A percentile compares a stretch with the other conserved stretches of the same genome.
Conservation (phyloP, 306 rosid genomes). For the Lupinus albus region DNA sequence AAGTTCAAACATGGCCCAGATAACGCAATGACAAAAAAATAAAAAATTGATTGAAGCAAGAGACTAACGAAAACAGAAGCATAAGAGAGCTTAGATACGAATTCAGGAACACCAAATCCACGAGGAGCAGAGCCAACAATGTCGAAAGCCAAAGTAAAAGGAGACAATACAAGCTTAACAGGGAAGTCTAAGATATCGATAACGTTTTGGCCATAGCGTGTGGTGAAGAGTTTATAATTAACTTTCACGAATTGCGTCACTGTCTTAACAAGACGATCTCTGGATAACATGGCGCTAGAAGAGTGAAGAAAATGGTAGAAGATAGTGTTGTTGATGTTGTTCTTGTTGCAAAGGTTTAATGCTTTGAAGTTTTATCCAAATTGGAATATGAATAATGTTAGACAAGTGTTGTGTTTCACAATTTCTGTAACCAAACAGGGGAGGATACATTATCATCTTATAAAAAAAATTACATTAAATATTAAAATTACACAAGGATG, state of each 20-base stretch:
- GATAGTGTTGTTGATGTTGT: background rate
- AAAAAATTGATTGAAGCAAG: background rate
- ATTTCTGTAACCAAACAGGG: too few relatives aligned
- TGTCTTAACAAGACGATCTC: constrained; percentile 51
- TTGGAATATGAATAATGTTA: background rate
- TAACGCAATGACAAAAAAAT: constrained; percentile 16
- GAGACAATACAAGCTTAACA: constrained; percentile 70
- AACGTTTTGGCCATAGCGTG: constrained; percentile 68
- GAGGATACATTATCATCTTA: too few relatives aligned
- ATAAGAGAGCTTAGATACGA: constrained; percentile 83
- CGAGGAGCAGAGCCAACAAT: constrained; percentile 92
- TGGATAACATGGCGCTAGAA: constrained; percentile 52
- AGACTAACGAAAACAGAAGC: constrained; percentile 80
- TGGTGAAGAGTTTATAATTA: constrained; percentile 59
- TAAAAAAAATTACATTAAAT: too few relatives aligned
- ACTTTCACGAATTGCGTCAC: constrained; percentile 55
- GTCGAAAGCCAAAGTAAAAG: constrained; percentile 76
- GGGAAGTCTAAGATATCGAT: constrained; percentile 77
- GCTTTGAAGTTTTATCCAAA: background rate
- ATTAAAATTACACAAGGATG: too few relatives aligned
- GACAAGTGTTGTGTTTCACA: background rate
- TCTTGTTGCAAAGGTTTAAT: background rate
- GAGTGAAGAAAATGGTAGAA: background rate
- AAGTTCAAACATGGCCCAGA: constrained; percentile 24
- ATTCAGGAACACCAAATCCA: constrained; percentile 95